These are phyloP conservation scores for Magnusiomyces tetraspermus DNA, from an alignment of 1,139 yeast genomes.

Conservation along the genomic window DNA sequence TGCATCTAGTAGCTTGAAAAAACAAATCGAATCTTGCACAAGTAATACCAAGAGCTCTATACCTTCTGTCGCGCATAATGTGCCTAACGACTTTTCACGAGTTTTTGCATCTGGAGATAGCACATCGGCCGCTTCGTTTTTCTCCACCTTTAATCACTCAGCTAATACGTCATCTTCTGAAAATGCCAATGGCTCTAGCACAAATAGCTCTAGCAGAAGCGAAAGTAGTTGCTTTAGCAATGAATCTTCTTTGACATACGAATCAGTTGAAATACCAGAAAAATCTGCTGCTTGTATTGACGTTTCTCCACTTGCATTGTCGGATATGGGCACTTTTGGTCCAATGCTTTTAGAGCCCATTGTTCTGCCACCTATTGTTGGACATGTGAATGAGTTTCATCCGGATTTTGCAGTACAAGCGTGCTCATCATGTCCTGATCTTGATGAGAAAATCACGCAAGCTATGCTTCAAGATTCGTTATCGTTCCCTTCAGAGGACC, in stretches of 20 bases:
- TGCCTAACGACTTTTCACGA: not conserved
- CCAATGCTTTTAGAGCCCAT: slow-evolving; percentile 14
- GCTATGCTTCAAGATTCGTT: slow-evolving; percentile 18
- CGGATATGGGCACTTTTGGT: not conserved
- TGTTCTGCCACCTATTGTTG: slow-evolving; percentile 25
- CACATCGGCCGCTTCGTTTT: not conserved
- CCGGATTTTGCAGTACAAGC: slow-evolving; percentile 27
- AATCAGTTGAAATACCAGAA: slow-evolving; percentile 5
- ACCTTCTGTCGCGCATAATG: not conserved
- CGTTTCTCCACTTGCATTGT: slow-evolving; percentile 9
- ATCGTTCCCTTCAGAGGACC: not conserved
- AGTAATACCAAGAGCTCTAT: not conserved
- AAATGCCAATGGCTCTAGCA: not conserved
- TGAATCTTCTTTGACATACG: slow-evolving; percentile 2
- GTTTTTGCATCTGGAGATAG: not conserved
- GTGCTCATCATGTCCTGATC: slow-evolving; percentile 20
- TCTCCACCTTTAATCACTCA: not conserved
- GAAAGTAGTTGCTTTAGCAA: not conserved
- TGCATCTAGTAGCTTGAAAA: no score
- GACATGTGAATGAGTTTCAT: slow-evolving; percentile 25
- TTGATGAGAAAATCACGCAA: slow-evolving; percentile 21
- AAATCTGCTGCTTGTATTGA: slow-evolving; percentile 8
- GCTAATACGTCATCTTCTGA: not conserved
- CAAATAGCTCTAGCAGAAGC: not conserved
- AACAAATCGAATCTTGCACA: not conserved